Percentiles rank a stretch among this genome's conserved stretches.
These are phyloP conservation scores for Kluyveromyces nonfermentans DNA, from an alignment of 805 yeast genomes.

Conservation along the genomic window DNA sequence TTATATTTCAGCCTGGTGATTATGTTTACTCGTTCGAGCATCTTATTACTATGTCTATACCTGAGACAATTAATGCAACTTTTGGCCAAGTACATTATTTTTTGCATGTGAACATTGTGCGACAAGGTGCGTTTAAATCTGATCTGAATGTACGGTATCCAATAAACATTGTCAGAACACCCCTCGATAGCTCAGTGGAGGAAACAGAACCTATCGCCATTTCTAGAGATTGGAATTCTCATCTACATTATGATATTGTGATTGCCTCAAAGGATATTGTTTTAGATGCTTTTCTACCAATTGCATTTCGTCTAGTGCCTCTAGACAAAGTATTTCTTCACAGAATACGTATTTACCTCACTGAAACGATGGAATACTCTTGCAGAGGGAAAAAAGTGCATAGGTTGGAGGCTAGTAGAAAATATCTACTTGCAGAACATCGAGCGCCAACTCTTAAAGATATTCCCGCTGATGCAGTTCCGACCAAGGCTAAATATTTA, in stretches of 20 bases:
- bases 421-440: constrained; percentile 72
- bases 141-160: constrained; percentile 57
- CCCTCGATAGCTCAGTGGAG: constrained; percentile 70
- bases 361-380: constrained; percentile 87
- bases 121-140: constrained; percentile 81
- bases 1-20: constrained; percentile 73
- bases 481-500: constrained; percentile 32
- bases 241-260: constrained; percentile 78
- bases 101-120: constrained; percentile 59
- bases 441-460: constrained; percentile 43
- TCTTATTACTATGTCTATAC: constrained; percentile 69
- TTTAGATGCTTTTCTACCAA: constrained; percentile 72
- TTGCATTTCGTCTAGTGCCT: constrained; percentile 77
- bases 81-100: constrained; percentile 73
- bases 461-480: constrained; percentile 25
- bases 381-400: constrained; percentile 83
- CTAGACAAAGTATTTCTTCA: constrained; percentile 79
- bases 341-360: constrained; percentile 71
- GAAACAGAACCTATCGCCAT: constrained; percentile 91
- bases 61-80: constrained; percentile 69
- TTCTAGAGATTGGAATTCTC: constrained; percentile 88
- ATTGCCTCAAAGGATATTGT: constrained; percentile 85
- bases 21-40: constrained; percentile 89
- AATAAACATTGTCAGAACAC: constrained; percentile 62
- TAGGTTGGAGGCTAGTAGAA: constrained; percentile 81